Base-by-base conservation (phyloP, 495 filamentous ascomycete genomes). In the Sporormia fimetaria region DNA sequence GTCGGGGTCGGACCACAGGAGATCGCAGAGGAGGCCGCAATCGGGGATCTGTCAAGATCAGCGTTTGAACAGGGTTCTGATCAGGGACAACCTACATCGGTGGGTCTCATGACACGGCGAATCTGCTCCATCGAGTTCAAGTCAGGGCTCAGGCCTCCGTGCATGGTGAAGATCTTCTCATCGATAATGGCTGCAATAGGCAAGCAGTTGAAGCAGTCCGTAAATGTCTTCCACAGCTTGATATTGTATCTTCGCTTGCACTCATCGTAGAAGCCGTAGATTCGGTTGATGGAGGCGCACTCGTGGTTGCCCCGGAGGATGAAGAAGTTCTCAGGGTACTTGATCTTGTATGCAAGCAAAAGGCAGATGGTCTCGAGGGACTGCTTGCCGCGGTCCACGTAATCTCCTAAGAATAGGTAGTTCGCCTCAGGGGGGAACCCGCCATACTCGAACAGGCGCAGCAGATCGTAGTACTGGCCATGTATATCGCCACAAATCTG, bases 81-180 rank as follows among this genome's bases (percentile, higher is more conserved):
- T 17, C 17, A 40, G 51, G 44, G 40, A 36, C 48, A 48, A 63
- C 80, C 73, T 80, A 98, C 90, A 76, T 98, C 90, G 51, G 90
- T 98, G 37, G 90, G 90, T 46, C 90, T 79, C 90, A 98, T 98
- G 45, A 98, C 90, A 49, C 90, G 81, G 56, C 90, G 83, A 48
- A 98, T 98, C 67, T 98, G 90, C 69, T 98, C 90, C 90, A 98
- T 98, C 21, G 90, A 95, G 71, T 96, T 98, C 33, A 98, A 69
- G 57, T 98, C 90, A 20, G 90, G 90, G 58, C 90, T 95, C 57
- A 98, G 67, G 54, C 90, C 90, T 56, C 90, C 90, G 64, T 98
- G 90, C 90, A 98, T 98, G 47, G 90, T 98, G 74, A 98, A 96
- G 56, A 98, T 98, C 81, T 98, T 98, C 73, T 98, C 90, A 60